Evolutionary conservation across 2,329 filamentous ascomycete genomes (phyloP), one percentile per base, ranked within the genome.

Genomic region (Xylaria digitata): DNA sequence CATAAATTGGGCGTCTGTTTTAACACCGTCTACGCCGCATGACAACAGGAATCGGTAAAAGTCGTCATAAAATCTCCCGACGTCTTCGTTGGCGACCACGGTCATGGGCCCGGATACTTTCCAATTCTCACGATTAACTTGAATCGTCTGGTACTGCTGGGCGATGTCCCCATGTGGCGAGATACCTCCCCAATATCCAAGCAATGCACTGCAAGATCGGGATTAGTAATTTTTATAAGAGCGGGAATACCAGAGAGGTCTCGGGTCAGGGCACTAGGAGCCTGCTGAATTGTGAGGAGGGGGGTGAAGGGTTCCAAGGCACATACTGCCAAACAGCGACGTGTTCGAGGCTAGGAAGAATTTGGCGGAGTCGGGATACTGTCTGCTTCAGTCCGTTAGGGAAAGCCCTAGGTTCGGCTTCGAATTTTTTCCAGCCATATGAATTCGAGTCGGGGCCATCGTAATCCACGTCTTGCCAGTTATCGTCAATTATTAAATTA

Each of bases 401-500:
- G 66, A 99, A 99, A 0, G 89, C 88, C 30, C 86, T 83, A 11
- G 88, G 85, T 65, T 96, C 92, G 0, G 95, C 96, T 76, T 98
- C 94, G 70, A 99, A 98, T 7, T 90, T 87, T 9, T 87, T 87
- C 93, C 92, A 97, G 30, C 89, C 86, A 63, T 86, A 80, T 56
- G 87, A 84, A 68, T 86, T 88, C 69, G 87, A 85, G 19, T 83
- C 82, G 4, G 82, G 75, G 0, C 84, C 83, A 26, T 76, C 72
- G 34, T 83, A 80, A 70, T 87, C 88, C 53, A 97, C 85, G 8
- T 90, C 88, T 78, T 97, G 94, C 96, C 96, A 99, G 73, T 96
- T 97, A 76, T 99, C 96, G 73, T 99, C 96, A 69, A 99, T 97
- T 68, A 98, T 97, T 1, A 99, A 84, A 74, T 90, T 97, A 0